Percentiles rank a stretch among this genome's conserved stretches.
Conservation (phyloP, 2,329 filamentous ascomycete species). For the Fusarium beomiforme region DNA sequence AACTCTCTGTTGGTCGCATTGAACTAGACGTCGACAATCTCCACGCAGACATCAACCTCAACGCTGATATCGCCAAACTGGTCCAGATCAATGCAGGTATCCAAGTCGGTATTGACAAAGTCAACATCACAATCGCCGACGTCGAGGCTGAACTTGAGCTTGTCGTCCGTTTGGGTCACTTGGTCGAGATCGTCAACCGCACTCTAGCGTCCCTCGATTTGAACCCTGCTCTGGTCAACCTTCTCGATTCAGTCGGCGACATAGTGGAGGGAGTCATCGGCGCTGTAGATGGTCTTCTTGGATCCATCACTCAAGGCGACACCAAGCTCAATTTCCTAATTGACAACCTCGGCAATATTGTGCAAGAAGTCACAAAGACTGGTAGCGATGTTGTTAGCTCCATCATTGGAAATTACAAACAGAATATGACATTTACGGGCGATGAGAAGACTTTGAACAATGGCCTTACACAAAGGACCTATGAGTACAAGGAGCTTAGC, state of each 20-base stretch:
- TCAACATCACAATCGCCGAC: conserved; percentile 24
- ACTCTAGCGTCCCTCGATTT: conserved; percentile 22
- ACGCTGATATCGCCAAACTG: conserved; percentile 14
- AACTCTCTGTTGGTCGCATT: conserved; percentile 23
- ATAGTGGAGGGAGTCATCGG: conserved; percentile 14
- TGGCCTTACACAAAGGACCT: conserved; percentile 12
- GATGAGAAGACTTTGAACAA: conserved; percentile 15
- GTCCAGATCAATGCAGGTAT: conserved; percentile 23
- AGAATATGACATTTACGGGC: conserved; percentile 25
- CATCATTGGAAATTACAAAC: conserved; percentile 21
- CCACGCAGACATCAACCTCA: conserved; percentile 26
- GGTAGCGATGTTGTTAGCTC: conserved; percentile 17
- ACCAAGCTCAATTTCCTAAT: conserved; percentile 25
- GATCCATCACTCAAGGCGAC: conserved; percentile 21
- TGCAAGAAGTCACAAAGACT: conserved; percentile 13
- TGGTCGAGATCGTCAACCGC: conserved; percentile 24
- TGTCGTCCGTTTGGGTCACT: conserved; percentile 13
- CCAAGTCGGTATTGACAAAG: conserved; percentile 18
- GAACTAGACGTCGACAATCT: conserved; percentile 25
- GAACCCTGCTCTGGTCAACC: conserved; percentile 16
- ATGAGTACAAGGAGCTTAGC: conserved; percentile 19
- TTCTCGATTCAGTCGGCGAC: conserved; percentile 19
- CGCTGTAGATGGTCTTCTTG: conserved; percentile 15
- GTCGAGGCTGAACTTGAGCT: conserved; percentile 26
- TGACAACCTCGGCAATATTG: conserved; percentile 25